Conservation (phyloP, 345 rosid species). For the Eucalyptus curtisii region DNA sequence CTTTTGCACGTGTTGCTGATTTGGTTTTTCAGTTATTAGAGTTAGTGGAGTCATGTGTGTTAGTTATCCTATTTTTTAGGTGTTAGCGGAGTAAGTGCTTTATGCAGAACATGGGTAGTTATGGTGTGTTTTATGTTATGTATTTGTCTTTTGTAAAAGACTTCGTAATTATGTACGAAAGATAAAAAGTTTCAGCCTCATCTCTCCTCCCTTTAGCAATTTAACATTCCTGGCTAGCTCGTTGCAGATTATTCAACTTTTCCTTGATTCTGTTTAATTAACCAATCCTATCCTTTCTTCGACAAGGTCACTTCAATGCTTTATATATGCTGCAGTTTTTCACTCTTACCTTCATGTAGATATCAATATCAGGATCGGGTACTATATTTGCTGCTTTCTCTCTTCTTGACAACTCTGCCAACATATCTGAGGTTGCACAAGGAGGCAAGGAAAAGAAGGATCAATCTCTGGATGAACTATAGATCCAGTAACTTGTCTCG, state of each 20-base stretch:
- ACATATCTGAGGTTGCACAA: slow-evolving; percentile 29
- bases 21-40: too few species aligned
- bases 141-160: too few species aligned
- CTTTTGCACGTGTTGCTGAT: too few species aligned
- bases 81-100: too few species aligned
- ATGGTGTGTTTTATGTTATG: too few species aligned
- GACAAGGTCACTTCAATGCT: neutral
- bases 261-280: neutral
- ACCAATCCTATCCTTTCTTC: neutral
- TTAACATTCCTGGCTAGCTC: neutral
- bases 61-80: too few species aligned
- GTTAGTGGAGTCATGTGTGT: too few species aligned
- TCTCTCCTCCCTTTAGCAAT: too few species aligned
- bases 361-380: slow-evolving; percentile 77
- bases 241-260: neutral
- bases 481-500: neutral
- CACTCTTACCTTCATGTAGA: slow-evolving; percentile 53
- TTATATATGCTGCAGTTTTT: neutral
- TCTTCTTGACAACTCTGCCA: slow-evolving; percentile 65
- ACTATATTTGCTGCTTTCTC: slow-evolving; percentile 67
- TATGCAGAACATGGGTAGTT: too few species aligned
- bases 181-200: too few species aligned
- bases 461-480: neutral
- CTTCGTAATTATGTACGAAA: too few species aligned
- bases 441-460: neutral